Evolutionary conservation across 1,139 yeast species (phyloP), one percentile per base, ranked within the genome.

Genomic region (Kurtzmaniella quercitrusa): DNA sequence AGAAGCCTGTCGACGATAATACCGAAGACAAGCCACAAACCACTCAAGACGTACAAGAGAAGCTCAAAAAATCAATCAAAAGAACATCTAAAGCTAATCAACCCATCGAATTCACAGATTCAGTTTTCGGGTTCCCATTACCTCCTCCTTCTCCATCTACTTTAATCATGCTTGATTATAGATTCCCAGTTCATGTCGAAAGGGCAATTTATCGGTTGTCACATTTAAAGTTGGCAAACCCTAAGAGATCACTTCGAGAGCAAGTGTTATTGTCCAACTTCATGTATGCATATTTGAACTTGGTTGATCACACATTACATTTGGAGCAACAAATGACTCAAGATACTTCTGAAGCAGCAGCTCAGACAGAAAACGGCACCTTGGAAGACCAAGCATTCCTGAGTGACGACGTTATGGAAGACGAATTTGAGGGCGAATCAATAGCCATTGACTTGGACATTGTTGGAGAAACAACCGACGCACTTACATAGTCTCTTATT

Each of bases 261-360:
- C 98, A 93, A 60, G 98, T 93, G 2, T 64, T 93, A 42, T 66
- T 93, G 51, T 88, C 96, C 46, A 94, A 94, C 62, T 93, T 93
- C 75, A 93, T 93, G 98, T 93, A 93, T 61, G 94, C 98, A 0
- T 93, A 93, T 65, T 76, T 93, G 71, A 93, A 93, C 59, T 72
- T 93, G 63, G 96, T 93, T 46, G 95, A 93, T 62, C 97, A 91
- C 55, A 84, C 93, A 7, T 69, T 85, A 52, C 88, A 84, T 61
- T 64, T 85, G 51, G 91, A 85, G 55, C 89, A 82, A 52, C 73
- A 67, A 45, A 51, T 60, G 46, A 18, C 41, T 12, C 51, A 45
- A 46, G 55, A 51, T 24, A 55, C 48, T 19, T 42, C 34, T 3
- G 58, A 48, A 25, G 46, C 37, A 12, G 19, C 15, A 4, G 16